Evolutionary conservation across 805 yeast species (phyloP), one percentile per base, ranked within the genome.

Genomic region (Starmerella roubikii): DNA sequence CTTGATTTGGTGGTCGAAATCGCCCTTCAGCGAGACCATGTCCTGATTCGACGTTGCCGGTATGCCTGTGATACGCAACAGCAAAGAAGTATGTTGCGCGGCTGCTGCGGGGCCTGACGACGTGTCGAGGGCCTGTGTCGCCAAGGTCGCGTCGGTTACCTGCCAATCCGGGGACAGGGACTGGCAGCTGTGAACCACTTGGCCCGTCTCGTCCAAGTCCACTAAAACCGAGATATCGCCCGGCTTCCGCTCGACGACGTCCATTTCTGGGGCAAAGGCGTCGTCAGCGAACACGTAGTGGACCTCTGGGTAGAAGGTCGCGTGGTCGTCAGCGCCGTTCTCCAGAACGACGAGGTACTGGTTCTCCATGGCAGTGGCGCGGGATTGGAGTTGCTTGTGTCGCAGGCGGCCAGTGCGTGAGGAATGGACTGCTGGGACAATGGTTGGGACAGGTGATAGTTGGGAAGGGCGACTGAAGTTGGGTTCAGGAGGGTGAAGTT

Each of bases 81-180:
- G 39, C 30, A 34, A 40, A 16, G 47, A 32, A 28, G 32, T 39
- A 38, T 42, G 37, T 30, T 37, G 41, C 13, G 40, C 24, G 12
- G 38, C 39, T n/a, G n/a, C n/a, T n/a, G n/a, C n/a, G n/a, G n/a
- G n/a, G 13, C 13, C 4, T 7, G 22, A 25, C 3, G 43, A 17
- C 17, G 40, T 8, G 19, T 39, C 52, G 4, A 51, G 45, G 5
- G 51, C 42, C 36, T 52, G 54, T 8, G 35, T 18, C 21, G 33
- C 41, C 11, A 44, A 34, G 3, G 51, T 24, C 13, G 51, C 57
- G 30, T 49, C 45, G 8, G 53, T 43, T 23, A 60, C 55, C 39
- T 62, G 66, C 64, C 65, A 61, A 17, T 52, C 53, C 1, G 62
- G 54, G 11, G 64, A 55, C 9, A 62, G 47, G 9, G 65, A 59